A percentile compares a stretch with the other conserved stretches of the same genome.
Conservation (phyloP, 805 yeast genomes). For the Lipomyces sp. region DNA sequence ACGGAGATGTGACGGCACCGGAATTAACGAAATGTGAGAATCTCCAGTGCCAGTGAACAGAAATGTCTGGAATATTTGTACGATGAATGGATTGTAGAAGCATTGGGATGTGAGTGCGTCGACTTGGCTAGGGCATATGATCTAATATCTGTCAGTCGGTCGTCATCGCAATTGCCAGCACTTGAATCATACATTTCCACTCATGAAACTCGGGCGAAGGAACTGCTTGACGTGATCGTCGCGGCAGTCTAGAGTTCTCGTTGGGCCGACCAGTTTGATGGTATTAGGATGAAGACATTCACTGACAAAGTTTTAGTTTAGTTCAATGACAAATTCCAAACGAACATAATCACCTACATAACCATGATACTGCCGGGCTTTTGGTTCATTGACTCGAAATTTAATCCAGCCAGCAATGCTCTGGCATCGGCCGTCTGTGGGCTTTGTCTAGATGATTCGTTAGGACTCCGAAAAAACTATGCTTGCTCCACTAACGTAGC, state of each 20-base stretch:
- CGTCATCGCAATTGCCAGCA: not conserved
- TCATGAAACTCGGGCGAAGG: slow-evolving; percentile 29
- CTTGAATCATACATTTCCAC: slow-evolving; percentile 15
- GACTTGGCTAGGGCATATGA: slow-evolving; percentile 19
- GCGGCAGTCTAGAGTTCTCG: slow-evolving; percentile 17
- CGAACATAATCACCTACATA: slow-evolving; percentile 2
- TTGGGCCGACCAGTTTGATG: slow-evolving; percentile 23
- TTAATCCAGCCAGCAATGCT: slow-evolving; percentile 15
- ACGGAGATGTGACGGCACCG: slow-evolving; percentile 12
- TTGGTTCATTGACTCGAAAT: slow-evolving; percentile 25
- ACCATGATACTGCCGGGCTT: slow-evolving; percentile 13
- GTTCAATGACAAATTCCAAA: no score
- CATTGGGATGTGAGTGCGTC: slow-evolving; percentile 25
- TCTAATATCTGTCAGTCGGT: slow-evolving; percentile 8
- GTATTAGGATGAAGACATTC: slow-evolving; percentile 26
- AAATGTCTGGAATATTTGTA: slow-evolving; percentile 21
- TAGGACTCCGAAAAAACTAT: not conserved
- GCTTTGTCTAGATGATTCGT: not conserved
- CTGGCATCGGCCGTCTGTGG: slow-evolving; percentile 21
- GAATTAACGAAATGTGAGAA: slow-evolving; percentile 12
- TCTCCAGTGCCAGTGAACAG: slow-evolving; percentile 12
- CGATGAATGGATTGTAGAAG: slow-evolving; percentile 26
- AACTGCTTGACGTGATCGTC: slow-evolving; percentile 23
- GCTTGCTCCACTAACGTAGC: not conserved
- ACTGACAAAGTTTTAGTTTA: not conserved